phyloP scores from a whole-genome alignment of 1,139 yeast species.

The Yamadazyma pseudoaaseri region DNA sequence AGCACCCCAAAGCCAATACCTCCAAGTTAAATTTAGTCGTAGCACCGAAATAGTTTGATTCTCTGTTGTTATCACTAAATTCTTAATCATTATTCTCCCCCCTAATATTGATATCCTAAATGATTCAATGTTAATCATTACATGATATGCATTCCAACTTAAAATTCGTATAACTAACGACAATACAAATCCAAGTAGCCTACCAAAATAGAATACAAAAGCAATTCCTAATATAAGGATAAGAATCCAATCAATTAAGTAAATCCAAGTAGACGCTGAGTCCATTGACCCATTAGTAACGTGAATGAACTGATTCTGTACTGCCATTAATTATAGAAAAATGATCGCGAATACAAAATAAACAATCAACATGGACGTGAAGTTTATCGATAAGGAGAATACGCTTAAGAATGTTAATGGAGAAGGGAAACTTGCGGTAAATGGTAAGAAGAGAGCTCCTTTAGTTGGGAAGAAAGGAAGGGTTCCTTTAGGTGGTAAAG shows the following conservation, averaged over 20 bases:
- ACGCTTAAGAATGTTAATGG: not conserved
- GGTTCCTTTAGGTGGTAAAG: constrained; percentile 52
- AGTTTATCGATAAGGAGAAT: constrained; percentile 4
- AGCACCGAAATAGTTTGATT: constrained; percentile 70
- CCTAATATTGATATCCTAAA: constrained; percentile 74
- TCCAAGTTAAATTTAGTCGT: constrained; percentile 79
- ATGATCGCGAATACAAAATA: not conserved
- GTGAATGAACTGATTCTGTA: constrained; percentile 15
- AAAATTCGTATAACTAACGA: constrained; percentile 50
- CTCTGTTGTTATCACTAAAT: constrained; percentile 65
- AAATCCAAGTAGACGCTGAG: constrained; percentile 56
- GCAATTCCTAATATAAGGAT: constrained; percentile 61
- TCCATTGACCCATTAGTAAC: constrained; percentile 15
- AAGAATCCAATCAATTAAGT: constrained; percentile 78
- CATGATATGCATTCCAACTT: constrained; percentile 61
- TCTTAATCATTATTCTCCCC: constrained; percentile 78
- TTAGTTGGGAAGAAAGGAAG: constrained; percentile 17
- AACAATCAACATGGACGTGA: not conserved
- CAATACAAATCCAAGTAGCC: constrained; percentile 64
- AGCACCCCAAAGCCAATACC: constrained; percentile 71
- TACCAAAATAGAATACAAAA: constrained; percentile 72
- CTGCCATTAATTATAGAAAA: constrained; percentile 10
- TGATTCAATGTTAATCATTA: constrained; percentile 67
- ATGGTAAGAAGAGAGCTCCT: not conserved
- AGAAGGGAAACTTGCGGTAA: not conserved